Base-by-base conservation (phyloP, 2,329 filamentous ascomycete genomes). In the Xylogone sp. region DNA sequence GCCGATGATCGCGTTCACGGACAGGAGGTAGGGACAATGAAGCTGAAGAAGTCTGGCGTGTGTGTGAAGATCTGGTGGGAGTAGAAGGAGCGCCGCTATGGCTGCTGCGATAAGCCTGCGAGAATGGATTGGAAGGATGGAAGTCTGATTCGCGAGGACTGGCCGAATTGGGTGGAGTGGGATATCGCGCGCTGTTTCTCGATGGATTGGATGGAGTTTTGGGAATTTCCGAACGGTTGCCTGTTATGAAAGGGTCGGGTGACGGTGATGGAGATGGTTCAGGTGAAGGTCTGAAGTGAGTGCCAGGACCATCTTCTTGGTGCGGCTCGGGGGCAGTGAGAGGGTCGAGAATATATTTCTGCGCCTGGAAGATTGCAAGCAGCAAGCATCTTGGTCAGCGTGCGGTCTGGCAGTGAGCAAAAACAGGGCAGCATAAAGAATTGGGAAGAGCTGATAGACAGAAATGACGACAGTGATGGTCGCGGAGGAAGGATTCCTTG, bases 281-380 rank as follows among this genome's bases (percentile, higher is more conserved):
- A 27, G 24, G 34, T 16, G 34, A 16, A 18, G 34, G n/a, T 39
- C n/a, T 39, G 34, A 39, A 65, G 56, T 81, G 80, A 3, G 75
- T 73, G 53, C 81, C 81, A n/a, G 79, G 79, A 7, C 86, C 84
- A 45, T 82, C 86, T 64, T 87, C 82, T 55, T 86, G 79, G 54
- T 75, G 81, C 13, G 86, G 86, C 55, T 88, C 83, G 9, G 83
- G 84, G 20, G 77, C 84, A 60, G 75, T 83, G 55, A 90, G 72
- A 57, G 87, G 87, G 60, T 87, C 84, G 57, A 90, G 79, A 43
- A 90, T 73, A 63, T 86, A 84, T 62, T 81, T 78, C 49, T 77
- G 73, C 43, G 85, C 83, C 86, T 89, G 63, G 39, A 52, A 39
- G 21, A 21, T 39, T 6, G 43, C 43, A 21, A 5, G n/a, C 5